These are phyloP conservation scores for Passiflora organensis DNA, from an alignment of 345 rosid species.

Conservation along the genomic window DNA sequence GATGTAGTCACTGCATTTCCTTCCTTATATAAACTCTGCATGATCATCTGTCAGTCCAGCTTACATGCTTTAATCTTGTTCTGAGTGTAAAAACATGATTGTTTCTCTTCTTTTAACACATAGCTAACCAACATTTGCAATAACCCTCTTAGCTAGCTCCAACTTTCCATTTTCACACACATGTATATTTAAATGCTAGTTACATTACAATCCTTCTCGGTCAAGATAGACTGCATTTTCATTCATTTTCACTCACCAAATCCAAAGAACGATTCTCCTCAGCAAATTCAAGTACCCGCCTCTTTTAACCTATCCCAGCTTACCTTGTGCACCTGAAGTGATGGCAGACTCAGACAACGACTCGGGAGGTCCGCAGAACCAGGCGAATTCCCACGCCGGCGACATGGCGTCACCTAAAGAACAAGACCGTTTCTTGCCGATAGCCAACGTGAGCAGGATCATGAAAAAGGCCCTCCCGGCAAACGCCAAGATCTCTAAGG, in stretches of 20 bases:
- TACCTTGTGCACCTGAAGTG: not conserved
- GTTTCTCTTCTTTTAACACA: too few species aligned
- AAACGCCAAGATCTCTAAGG: constrained; percentile 24
- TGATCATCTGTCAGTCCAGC: too few species aligned
- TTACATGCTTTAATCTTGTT: too few species aligned
- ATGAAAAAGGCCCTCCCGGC: constrained; percentile 23
- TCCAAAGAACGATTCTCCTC: not conserved
- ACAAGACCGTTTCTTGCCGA: constrained; percentile 17
- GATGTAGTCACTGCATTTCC: too few species aligned
- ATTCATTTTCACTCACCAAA: not conserved
- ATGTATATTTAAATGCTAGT: too few species aligned
- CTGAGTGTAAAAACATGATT: too few species aligned
- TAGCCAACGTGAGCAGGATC: constrained; percentile 23
- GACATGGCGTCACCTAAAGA: constrained; percentile 8
- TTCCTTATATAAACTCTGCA: too few species aligned
- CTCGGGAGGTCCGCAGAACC: constrained; percentile 8
- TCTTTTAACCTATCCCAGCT: not conserved
- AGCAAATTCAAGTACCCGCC: not conserved
- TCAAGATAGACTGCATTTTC: not conserved
- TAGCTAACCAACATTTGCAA: too few species aligned
- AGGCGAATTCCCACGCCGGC: not conserved
- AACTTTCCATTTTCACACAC: too few species aligned
- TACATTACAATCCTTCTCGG: too few species aligned
- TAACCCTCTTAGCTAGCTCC: too few species aligned
- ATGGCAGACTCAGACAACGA: constrained; percentile 26